Evolutionary conservation across 2,329 filamentous ascomycete species (phyloP).

Genomic region (Xylariaceae sp.): DNA sequence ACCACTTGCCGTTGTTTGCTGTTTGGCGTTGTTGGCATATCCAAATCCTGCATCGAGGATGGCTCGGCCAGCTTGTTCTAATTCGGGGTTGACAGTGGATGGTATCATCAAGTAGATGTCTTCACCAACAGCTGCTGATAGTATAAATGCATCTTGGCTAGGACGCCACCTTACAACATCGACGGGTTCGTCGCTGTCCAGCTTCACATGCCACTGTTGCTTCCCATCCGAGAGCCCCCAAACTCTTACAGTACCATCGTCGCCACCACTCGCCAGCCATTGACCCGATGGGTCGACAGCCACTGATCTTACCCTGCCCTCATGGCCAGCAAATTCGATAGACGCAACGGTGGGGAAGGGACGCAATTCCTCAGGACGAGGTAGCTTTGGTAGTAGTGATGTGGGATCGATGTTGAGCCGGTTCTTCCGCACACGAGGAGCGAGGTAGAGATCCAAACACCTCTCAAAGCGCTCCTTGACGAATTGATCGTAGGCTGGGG

Average conservation of each 20-base stretch:
- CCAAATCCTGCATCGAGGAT: slow-evolving; percentile 90
- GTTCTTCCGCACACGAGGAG: slow-evolving; percentile 89
- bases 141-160: slow-evolving; percentile 76
- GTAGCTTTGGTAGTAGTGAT: slow-evolving; percentile 89
- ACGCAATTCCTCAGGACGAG: slow-evolving; percentile 89
- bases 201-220: slow-evolving; percentile 82
- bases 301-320: slow-evolving; percentile 84
- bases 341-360: slow-evolving; percentile 93
- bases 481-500: slow-evolving; percentile 88
- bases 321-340: slow-evolving; percentile 85
- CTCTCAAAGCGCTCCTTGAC: slow-evolving; percentile 97
- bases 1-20: slow-evolving; percentile 59
- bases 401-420: slow-evolving; percentile 96
- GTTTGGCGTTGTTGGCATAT: slow-evolving; percentile 75
- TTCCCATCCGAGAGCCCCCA: slow-evolving; percentile 89
- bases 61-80: slow-evolving; percentile 76
- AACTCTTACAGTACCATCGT: slow-evolving; percentile 89
- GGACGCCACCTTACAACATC: slow-evolving; percentile 91
- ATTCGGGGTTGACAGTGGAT: slow-evolving; percentile 71
- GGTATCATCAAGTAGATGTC: slow-evolving; percentile 86
- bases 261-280: slow-evolving; percentile 89
- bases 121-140: slow-evolving; percentile 85
- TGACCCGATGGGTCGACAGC: slow-evolving; percentile 84
- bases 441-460: slow-evolving; percentile 93
- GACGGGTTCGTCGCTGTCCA: slow-evolving; percentile 80